Evolutionary conservation across 2,329 filamentous ascomycete genomes (phyloP), one percentile per base, ranked within the genome.

Genomic region (Penicillium sp.): DNA sequence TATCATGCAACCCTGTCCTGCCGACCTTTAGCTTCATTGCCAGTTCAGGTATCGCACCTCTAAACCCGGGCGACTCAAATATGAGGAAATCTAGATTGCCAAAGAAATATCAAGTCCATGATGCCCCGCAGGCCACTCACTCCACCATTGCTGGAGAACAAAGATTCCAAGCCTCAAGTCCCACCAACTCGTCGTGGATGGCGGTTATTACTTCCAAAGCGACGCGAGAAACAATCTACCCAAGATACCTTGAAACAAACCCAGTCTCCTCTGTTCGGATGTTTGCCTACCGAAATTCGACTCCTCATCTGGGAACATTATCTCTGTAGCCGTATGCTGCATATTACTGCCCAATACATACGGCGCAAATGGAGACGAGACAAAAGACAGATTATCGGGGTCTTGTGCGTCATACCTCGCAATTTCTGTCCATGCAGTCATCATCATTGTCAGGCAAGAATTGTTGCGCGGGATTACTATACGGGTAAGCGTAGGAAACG

Each of bases 401-500:
- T 48, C 4, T 4, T 21, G 3, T 48, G 45, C 31, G 26, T 13
- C 3, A 38, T 43, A 3, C 8, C 13, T 24, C 17, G 5, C 6
- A 24, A 28, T 28, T n/a, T 42, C 6, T 48, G 45, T 8, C n/a
- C 45, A n/a, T 43, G 38, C 13, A 48, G 37, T 28, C 45, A 48
- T 19, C 17, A 19, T 42, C 45, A 42, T 15, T 48, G 45, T 3
- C 42, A 37, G 21, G 4, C 5, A 22, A 21, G 21, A 21, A 3
- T 21, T 21, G 3, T 3, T 3, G 21, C 21, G 21, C 1, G 21
- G 21, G 21, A 22, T 22, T 22, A 6, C 21, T 4, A 5, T 22
- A 22, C 5, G 21, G 17, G 17, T 19, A 19, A 19, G 17, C 21
- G 21, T 22, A 22, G 21, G 6, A 7, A 24, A 24, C 22, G 22